Evolutionary conservation across 495 filamentous ascomycete genomes (phyloP), one percentile per base, ranked within the genome.

Genomic region (Aspergillus ellipticus): DNA sequence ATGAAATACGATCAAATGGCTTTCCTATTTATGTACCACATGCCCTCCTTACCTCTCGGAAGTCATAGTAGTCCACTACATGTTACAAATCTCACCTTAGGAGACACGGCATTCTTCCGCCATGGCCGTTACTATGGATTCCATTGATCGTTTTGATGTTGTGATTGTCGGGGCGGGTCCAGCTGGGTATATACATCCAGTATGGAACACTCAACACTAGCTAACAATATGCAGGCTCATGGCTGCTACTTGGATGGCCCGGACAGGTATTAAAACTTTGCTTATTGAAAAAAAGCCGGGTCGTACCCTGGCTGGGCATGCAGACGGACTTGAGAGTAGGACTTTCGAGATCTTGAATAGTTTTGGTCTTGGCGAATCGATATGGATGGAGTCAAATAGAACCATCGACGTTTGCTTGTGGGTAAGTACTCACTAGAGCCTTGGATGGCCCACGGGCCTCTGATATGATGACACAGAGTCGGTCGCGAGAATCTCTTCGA

Each of bases 271-370:
- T 54, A 65, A 74, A 17, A 64, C 78, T 6, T 69, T 79, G 9
- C 75, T 85, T 31, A 60, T 86, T 29, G 84, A 86, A 59, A 81
- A 84, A 59, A 71, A 55, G 33, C 42, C 22, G 21, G 31, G n/a
- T 3, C 29, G 48, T 2, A 53, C 54, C 9, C 39, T 41, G 8
- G 26, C 28, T 0, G 60, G 60, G 0, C 53, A 51, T 48, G 60
- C 60, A 7, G 60, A 63, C 24, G 60, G 60, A 7, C 17, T 57
- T 1, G 42, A 57, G 43, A 56, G 56, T 16, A 42, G 83, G 16
- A 82, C 71, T 17, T 58, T 83, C 10, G 83, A 85, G 61, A 84
- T 85, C 24, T 75, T 85, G 22, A 83, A 87, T 48, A 80, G 78
- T 55, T 81, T 86, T 59, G 82, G 79, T 11, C 74, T 86, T 51